phyloP scores from a whole-genome alignment of 1,284 basidiomycete genomes.

The Cystobasidiaceae sp. region DNA sequence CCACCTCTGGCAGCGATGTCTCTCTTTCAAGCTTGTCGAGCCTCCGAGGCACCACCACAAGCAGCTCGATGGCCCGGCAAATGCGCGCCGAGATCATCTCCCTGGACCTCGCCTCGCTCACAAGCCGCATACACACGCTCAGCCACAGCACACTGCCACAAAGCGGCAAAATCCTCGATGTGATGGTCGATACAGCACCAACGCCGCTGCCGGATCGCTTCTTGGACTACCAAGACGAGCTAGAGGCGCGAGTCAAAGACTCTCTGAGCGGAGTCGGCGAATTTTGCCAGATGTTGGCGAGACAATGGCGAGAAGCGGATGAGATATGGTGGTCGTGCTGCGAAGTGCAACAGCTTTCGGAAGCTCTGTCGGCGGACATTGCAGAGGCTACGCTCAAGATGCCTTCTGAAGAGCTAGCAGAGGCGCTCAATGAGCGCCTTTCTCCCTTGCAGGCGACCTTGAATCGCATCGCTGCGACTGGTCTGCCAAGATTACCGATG shows the following conservation, averaged over 20 bases:
- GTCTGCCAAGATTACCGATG: background rate
- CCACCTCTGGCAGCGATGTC: background rate
- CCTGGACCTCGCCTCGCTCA: slow-evolving; percentile 33
- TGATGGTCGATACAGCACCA: slow-evolving; percentile 35
- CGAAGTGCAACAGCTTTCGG: background rate
- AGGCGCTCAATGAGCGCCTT: background rate
- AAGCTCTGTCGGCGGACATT: slow-evolving; percentile 5
- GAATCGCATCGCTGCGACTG: background rate
- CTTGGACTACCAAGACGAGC: slow-evolving; percentile 37
- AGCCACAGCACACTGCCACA: background rate
- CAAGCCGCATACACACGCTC: slow-evolving; percentile 25
- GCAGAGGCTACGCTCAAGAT: slow-evolving; percentile 11
- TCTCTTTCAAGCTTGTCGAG: background rate
- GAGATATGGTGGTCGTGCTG: slow-evolving; percentile 15
- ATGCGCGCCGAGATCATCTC: slow-evolving; percentile 31
- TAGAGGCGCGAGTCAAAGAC: slow-evolving; percentile 30
- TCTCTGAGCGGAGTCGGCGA: slow-evolving; percentile 7
- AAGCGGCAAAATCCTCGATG: slow-evolving; percentile 32
- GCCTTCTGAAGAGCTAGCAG: slow-evolving; percentile 12
- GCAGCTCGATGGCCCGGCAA: slow-evolving; percentile 26
- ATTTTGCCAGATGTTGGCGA: slow-evolving; percentile 9
- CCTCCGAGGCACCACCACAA: background rate
- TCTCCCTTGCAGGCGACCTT: background rate
- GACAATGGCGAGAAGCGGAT: slow-evolving; percentile 30
- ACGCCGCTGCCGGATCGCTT: slow-evolving; percentile 33